Evolutionary conservation across 2,329 filamentous ascomycete genomes (phyloP), one percentile per base, ranked within the genome.

Genomic region (Pyricularia grisea): DNA sequence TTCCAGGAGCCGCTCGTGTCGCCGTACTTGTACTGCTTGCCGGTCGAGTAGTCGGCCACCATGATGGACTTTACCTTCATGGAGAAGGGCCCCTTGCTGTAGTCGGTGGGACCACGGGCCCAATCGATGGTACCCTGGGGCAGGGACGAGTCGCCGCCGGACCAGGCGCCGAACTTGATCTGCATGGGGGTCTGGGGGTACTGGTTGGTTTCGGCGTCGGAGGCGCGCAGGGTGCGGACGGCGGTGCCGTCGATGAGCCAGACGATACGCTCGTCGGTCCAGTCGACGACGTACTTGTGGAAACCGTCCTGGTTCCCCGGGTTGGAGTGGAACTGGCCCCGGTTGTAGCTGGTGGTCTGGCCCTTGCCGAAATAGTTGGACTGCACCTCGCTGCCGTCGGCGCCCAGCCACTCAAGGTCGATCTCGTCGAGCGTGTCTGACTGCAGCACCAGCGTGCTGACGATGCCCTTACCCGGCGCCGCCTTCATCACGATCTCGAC

Each of bases 301-400:
- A 91, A 97, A 50, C 84, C 79, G 67, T 83, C 83, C 77, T 97
- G 93, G 72, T 91, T 95, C 74, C 85, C 86, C 80, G 71, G 82
- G 72, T 75, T 89, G 82, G 87, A 80, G 78, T 96, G 92, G 78
- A 92, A 94, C 70, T 91, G 89, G 71, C 92, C 94, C 69, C 95
- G 91, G 80, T 96, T 93, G 82, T 94, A 97, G n/a, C 86, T 86
- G 33, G 86, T 90, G 0, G 92, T 94, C 73, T 92, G 85, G 68
- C 94, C 95, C 80, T 98, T 97, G 78, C 93, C 93, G 74, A 99
- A 99, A 81, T 97, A 99, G 81, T 99, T 99, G 74, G 89, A 91
- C 80, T 99, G 95, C n/a, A 97, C 92, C 78, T 97, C 85, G 69
- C 83, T 82, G 72, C 85, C 80, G 76, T 92, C 87, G 69, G 90